A percentile compares a stretch with the other conserved stretches of the same genome.
These are phyloP conservation scores for Periconia sp. DNA, from an alignment of 2,329 filamentous ascomycete genomes.

Conservation along the genomic window DNA sequence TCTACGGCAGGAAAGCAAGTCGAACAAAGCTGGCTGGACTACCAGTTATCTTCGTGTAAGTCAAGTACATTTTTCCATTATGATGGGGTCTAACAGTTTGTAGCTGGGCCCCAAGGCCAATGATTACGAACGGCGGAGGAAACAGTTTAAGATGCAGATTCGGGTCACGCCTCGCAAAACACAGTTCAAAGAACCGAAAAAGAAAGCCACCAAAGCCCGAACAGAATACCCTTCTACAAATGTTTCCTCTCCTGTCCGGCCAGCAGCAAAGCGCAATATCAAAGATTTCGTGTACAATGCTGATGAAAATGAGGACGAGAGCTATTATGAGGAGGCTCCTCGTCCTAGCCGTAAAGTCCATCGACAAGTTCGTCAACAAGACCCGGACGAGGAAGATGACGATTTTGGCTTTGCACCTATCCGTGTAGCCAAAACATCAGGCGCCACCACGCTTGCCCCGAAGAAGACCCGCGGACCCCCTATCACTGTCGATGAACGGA, in stretches of 20 bases:
- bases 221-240: slow-evolving; percentile 65
- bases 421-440: slow-evolving; percentile 32
- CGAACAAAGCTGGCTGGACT: slow-evolving; percentile 68
- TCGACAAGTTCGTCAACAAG: slow-evolving; percentile 38
- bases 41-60: slow-evolving; percentile 71
- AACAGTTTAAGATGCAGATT: slow-evolving; percentile 55
- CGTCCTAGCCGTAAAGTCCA: slow-evolving; percentile 19
- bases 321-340: slow-evolving; percentile 25
- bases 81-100: slow-evolving; percentile 14
- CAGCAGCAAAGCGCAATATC: slow-evolving; percentile 44
- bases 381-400: slow-evolving; percentile 38
- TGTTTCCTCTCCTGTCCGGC: slow-evolving; percentile 64
- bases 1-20: slow-evolving; percentile 68
- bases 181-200: slow-evolving; percentile 21
- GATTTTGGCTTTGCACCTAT: slow-evolving; percentile 52
- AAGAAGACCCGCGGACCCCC: slow-evolving; percentile 55
- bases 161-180: slow-evolving; percentile 50
- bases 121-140: slow-evolving; percentile 45
- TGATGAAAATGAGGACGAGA: slow-evolving; percentile 24
- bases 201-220: slow-evolving; percentile 34
- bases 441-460: slow-evolving; percentile 36
- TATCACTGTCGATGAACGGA: slow-evolving; percentile 59
- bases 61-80: slow-evolving; percentile 6
- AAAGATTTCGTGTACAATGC: slow-evolving; percentile 27
- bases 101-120: slow-evolving; percentile 48